Evolutionary conservation across 2,329 filamentous ascomycete species (phyloP).

Genomic region (Botrytis porri): DNA sequence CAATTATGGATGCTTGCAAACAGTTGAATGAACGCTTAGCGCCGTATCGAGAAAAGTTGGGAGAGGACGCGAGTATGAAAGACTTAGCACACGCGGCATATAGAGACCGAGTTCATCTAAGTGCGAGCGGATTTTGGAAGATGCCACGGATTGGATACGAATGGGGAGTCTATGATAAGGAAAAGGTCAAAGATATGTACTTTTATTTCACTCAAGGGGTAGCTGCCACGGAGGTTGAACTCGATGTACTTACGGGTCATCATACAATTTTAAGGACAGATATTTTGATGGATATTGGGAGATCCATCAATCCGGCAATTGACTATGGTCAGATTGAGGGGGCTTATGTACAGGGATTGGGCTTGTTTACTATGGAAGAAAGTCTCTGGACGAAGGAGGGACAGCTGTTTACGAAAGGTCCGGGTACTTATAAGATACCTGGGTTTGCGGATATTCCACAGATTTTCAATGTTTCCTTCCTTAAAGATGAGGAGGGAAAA

Average conservation of each 20-base stretch:
- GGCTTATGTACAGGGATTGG: conserved; percentile 76
- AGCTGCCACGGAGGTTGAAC: conserved; percentile 83
- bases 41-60: conserved; percentile 80
- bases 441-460: conserved; percentile 86
- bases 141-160: conserved; percentile 93
- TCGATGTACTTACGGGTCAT: conserved; percentile 89
- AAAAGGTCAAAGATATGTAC: conserved; percentile 65
- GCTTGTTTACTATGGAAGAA: conserved; percentile 76
- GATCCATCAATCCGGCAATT: conserved; percentile 65
- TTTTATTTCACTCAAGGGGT: conserved; percentile 97
- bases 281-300: conserved; percentile 94
- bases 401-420: conserved; percentile 62
- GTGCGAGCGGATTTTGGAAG: conserved; percentile 91
- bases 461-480: conserved; percentile 45
- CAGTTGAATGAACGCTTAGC: conserved; percentile 82
- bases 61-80: conserved; percentile 75
- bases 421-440: conserved; percentile 80
- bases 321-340: conserved; percentile 84
- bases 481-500: conserved; percentile 42
- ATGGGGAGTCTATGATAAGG: conserved; percentile 83
- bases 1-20: conserved; percentile 83
- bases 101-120: conserved; percentile 90
- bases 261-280: conserved; percentile 89
- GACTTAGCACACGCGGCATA: conserved; percentile 87
- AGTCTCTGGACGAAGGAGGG: conserved; percentile 61